These are phyloP conservation scores for Ustilago xerochloae DNA, from an alignment of 1,284 basidiomycete genomes.

Conservation along the genomic window DNA sequence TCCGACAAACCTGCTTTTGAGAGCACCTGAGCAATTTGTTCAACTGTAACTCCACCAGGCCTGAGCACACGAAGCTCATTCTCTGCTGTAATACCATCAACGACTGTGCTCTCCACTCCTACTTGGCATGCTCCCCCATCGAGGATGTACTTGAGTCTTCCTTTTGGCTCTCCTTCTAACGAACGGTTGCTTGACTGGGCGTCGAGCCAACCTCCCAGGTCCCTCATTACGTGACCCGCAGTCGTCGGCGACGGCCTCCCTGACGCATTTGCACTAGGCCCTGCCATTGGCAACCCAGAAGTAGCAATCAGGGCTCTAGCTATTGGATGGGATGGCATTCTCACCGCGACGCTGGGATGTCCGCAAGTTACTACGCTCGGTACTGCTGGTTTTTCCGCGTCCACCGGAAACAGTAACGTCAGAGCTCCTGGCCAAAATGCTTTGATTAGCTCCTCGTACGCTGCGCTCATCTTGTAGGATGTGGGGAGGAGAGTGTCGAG, in stretches of 20 bases:
- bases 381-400: slow-evolving; percentile 32
- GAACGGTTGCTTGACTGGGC: slow-evolving; percentile 3
- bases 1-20: slow-evolving; percentile 9
- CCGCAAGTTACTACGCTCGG: slow-evolving; percentile 74
- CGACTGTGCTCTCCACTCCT: slow-evolving; percentile 94
- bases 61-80: slow-evolving; percentile 84
- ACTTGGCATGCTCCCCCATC: slow-evolving; percentile 93
- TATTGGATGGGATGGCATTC: slow-evolving; percentile 93
- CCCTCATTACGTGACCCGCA: slow-evolving; percentile 85
- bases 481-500: slow-evolving; percentile 72
- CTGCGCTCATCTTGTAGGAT: slow-evolving; percentile 24
- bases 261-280: slow-evolving; percentile 94
- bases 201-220: slow-evolving; percentile 75
- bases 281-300: slow-evolving; percentile 82
- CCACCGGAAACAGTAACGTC: slow-evolving; percentile 85
- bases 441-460: slow-evolving; percentile 71
- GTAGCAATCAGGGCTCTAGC: slow-evolving; percentile 87
- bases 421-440: slow-evolving; percentile 95
- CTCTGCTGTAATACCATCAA: slow-evolving; percentile 75
- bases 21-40: slow-evolving; percentile 72
- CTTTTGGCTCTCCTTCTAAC: slow-evolving; percentile 11
- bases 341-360: slow-evolving; percentile 85
- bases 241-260: slow-evolving; percentile 93
- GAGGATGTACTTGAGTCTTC: slow-evolving; percentile 78
- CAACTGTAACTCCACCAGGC: slow-evolving; percentile 92